phyloP scores from a whole-genome alignment of 2,329 filamentous ascomycete genomes.

The Fusarium robinianum region DNA sequence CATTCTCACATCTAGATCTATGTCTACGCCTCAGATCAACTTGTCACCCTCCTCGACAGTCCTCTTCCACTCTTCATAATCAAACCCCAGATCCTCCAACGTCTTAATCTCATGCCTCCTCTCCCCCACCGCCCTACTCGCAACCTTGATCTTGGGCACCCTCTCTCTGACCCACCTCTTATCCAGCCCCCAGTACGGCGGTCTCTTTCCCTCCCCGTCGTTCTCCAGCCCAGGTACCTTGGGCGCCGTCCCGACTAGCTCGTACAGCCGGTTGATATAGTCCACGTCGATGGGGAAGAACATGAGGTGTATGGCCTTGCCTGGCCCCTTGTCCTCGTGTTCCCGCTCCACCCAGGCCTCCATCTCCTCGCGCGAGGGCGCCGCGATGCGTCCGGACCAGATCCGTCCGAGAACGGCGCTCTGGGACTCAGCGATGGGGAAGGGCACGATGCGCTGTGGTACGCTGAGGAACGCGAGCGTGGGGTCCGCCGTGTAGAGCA shows the following conservation, averaged over 20 bases:
- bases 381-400: slow-evolving; percentile 62
- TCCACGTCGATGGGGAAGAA: slow-evolving; percentile 58
- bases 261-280: slow-evolving; percentile 62
- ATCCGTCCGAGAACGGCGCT: slow-evolving; percentile 68
- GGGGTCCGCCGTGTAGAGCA: slow-evolving; percentile 68
- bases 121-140: slow-evolving; percentile 43
- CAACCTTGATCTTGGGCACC: slow-evolving; percentile 48
- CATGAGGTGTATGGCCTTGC: slow-evolving; percentile 47
- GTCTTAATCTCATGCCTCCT: slow-evolving; percentile 41
- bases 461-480: slow-evolving; percentile 69
- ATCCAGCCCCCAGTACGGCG: slow-evolving; percentile 48
- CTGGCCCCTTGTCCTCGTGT: slow-evolving; percentile 54
- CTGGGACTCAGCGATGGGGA: slow-evolving; percentile 72
- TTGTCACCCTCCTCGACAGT: slow-evolving; percentile 24
- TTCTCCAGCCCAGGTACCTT: slow-evolving; percentile 40
- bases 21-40: slow-evolving; percentile 1
- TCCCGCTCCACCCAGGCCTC: slow-evolving; percentile 60
- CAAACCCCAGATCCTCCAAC: slow-evolving; percentile 46
- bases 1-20: not conserved
- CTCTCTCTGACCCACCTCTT: slow-evolving; percentile 47
- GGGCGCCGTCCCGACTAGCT: slow-evolving; percentile 50
- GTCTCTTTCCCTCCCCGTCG: slow-evolving; percentile 43
- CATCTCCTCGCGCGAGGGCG: slow-evolving; percentile 64
- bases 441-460: slow-evolving; percentile 72
- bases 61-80: slow-evolving; percentile 41